Conservation (phyloP, 306 rosid genomes). For the Hippophae tibetana region DNA sequence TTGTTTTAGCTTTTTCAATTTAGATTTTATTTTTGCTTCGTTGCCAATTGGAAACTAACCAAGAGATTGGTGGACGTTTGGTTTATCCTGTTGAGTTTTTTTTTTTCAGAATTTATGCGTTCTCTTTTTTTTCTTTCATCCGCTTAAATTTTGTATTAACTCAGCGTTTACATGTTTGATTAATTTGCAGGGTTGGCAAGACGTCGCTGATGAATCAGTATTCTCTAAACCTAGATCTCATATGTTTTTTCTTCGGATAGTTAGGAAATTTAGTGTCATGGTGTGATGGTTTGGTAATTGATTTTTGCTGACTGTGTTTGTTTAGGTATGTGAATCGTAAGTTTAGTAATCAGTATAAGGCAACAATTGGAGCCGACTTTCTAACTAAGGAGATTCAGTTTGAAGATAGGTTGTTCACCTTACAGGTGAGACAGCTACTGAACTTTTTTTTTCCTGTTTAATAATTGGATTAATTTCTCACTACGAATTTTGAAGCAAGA, state of each 20-base stretch:
- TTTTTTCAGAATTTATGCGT: too few species aligned
- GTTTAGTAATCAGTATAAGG: slow-evolving; percentile 98
- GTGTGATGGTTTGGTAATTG: slow-evolving; percentile 3
- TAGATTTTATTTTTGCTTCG: neutral
- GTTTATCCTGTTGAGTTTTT: too few species aligned
- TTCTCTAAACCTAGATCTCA: slow-evolving; percentile 21
- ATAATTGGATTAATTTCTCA: neutral
- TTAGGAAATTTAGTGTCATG: neutral
- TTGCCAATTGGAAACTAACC: neutral
- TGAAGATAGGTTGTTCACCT: slow-evolving; percentile 93
- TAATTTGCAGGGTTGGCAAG: slow-evolving; percentile 81
- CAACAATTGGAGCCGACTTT: slow-evolving; percentile 98
- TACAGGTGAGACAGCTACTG: slow-evolving; percentile 56
- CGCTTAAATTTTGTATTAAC: neutral
- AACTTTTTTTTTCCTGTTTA: neutral
- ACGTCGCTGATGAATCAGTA: slow-evolving; percentile 99
- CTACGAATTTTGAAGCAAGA: neutral
- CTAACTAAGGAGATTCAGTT: slow-evolving; percentile 98
- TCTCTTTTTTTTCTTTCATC: too few species aligned
- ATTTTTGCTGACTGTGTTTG: slow-evolving; percentile 1
- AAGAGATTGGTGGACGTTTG: too few species aligned
- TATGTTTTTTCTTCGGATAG: slow-evolving; percentile 1
- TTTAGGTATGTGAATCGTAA: slow-evolving; percentile 93
- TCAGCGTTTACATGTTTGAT: neutral
- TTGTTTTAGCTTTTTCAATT: neutral